phyloP scores from a whole-genome alignment of 2,329 filamentous ascomycete genomes.

The Fusarium humuli region DNA sequence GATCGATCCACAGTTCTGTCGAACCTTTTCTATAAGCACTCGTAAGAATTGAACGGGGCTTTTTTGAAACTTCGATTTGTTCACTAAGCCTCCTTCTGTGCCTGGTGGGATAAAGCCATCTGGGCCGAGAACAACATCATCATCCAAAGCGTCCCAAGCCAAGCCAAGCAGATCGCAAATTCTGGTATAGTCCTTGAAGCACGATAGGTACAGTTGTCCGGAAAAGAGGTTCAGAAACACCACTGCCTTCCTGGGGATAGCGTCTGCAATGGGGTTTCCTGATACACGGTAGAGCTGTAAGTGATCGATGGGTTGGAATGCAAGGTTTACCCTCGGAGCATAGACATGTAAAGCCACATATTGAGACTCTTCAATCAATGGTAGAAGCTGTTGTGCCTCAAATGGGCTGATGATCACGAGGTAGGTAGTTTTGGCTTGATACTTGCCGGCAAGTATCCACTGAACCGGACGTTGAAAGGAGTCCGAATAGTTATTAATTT shows the following conservation, averaged over 20 bases:
- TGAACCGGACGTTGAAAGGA: slow-evolving; percentile 43
- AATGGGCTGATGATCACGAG: slow-evolving; percentile 63
- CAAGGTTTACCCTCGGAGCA: slow-evolving; percentile 56
- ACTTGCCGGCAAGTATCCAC: slow-evolving; percentile 32
- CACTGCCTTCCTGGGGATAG: slow-evolving; percentile 48
- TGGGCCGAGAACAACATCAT: slow-evolving; percentile 33
- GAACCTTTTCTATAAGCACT: slow-evolving; percentile 51
- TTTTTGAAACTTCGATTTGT: slow-evolving; percentile 42
- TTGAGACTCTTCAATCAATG: slow-evolving; percentile 50
- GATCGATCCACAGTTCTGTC: slow-evolving; percentile 53
- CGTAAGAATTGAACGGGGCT: slow-evolving; percentile 56
- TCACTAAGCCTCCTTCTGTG: slow-evolving; percentile 4
- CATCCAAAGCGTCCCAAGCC: slow-evolving; percentile 44
- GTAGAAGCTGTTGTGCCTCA: slow-evolving; percentile 67
- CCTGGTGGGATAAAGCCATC: slow-evolving; percentile 52
- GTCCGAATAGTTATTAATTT: slow-evolving; percentile 17
- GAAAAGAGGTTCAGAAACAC: slow-evolving; percentile 73
- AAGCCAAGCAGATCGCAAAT: slow-evolving; percentile 66
- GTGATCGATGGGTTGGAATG: slow-evolving; percentile 23
- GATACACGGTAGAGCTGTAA: slow-evolving; percentile 39
- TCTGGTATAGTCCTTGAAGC: slow-evolving; percentile 64
- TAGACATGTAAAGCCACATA: slow-evolving; percentile 60
- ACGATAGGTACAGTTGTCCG: slow-evolving; percentile 72
- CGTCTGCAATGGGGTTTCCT: accelerated
- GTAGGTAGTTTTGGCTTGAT: accelerated